Evolutionary conservation across 2,329 filamentous ascomycete species (phyloP).

Genomic region (Pyricularia pennisetigena): DNA sequence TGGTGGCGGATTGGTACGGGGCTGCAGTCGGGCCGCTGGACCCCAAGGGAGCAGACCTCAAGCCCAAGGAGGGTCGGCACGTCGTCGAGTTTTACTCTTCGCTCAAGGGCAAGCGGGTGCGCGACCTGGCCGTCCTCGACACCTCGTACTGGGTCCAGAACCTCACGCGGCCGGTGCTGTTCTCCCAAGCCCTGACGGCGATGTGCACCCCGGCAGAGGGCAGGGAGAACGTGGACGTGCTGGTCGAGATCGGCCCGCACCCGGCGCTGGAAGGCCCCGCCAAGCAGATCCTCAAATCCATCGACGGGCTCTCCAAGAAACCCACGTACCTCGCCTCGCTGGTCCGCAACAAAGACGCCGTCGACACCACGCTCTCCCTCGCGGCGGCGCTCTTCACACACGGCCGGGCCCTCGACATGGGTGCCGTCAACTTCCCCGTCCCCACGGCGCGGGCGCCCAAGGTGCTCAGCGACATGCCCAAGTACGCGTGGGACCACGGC

Average conservation of each 20-base stretch:
- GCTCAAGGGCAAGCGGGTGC: constrained; percentile 10
- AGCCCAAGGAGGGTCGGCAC: not conserved
- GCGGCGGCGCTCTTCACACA: constrained; percentile 5
- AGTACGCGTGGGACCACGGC: constrained; percentile 12
- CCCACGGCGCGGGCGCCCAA: not conserved
- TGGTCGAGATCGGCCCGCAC: constrained; percentile 19
- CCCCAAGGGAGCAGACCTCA: not conserved
- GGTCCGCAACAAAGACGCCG: constrained; percentile 13
- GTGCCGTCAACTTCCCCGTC: constrained; percentile 8
- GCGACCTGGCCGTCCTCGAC: constrained; percentile 7
- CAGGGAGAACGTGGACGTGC: constrained; percentile 7
- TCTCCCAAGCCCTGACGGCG: constrained; percentile 13
- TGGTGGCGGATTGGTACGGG: constrained; percentile 14
- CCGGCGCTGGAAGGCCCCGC: constrained; percentile 14
- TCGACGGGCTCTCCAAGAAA: constrained; percentile 8
- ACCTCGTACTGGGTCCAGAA: constrained; percentile 21
- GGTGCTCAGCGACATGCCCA: constrained; percentile 9
- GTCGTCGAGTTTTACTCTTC: constrained; percentile 13
- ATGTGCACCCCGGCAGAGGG: constrained; percentile 9
- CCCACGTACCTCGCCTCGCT: constrained; percentile 26
- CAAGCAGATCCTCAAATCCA: constrained; percentile 11
- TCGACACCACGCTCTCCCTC: constrained; percentile 3
- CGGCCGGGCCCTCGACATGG: constrained; percentile 4
- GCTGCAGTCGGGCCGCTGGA: constrained; percentile 6
- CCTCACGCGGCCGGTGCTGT: constrained; percentile 18